Base-by-base conservation (phyloP, 129 eudicot genomes). In the Chrysanthemum seticuspe region DNA sequence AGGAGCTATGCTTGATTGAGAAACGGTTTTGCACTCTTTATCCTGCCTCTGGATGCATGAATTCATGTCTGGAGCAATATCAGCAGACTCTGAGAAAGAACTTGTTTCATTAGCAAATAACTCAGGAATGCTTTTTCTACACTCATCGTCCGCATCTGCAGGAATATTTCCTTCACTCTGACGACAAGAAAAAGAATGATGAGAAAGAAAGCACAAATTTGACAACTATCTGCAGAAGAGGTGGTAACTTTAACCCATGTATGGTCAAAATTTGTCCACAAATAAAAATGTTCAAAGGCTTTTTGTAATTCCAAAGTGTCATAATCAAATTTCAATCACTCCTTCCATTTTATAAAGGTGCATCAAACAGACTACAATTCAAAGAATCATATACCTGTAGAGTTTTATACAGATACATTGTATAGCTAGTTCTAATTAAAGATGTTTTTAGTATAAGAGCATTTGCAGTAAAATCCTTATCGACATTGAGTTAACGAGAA, bases 1-100 rank as follows among this genome's bases (percentile, higher is more conserved):
- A 58, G 79, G 78, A 69, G 79, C 79, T 65, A 75, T 55, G 31
- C 86, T 86, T 60, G 84, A 70, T 78, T 92, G 88, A 56, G 91
- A 85, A 78, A 73, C 82, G 49, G 47, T 31, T 50, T 66, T 52
- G 70, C 57, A 55, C 72, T 21, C 64, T 27, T 69, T 63, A 51
- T 81, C 82, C 11, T 64, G 77, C 44, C 72, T 77, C 50, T 82
- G 86, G 79, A 85, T 82, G 77, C 76, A 79, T 13, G 96, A 92
- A 78, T 83, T 85, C 78, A 76, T 83, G 76, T 92, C 96, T 63
- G 96, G 91, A 13, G 86, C 91, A 57, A 74, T 67, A 75, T 83
- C 87, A 52, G 86, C 92, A 67, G 97, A 92, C 74, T 92, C 97
- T 49, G 97, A 92, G 36, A 92, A 74, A 80, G 61, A 81, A 74